Evolutionary conservation across 768 basidiomycete species (phyloP).

Genomic region (Podaxis mareebaensis): DNA sequence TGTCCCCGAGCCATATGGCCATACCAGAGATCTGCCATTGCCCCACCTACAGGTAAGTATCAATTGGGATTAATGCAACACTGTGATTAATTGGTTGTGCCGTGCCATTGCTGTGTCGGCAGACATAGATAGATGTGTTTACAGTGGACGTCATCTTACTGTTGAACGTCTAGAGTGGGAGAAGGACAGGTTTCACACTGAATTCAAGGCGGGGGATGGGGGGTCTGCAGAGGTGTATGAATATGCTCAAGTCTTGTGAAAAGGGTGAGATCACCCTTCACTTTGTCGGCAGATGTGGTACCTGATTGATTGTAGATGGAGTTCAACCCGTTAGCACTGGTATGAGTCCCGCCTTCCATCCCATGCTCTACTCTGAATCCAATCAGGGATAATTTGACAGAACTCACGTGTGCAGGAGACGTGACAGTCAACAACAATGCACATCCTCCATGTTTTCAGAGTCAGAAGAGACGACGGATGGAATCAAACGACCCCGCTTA

Average conservation of each 20-base stretch:
- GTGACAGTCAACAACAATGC: constrained; percentile 24
- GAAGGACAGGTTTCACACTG: constrained; percentile 42
- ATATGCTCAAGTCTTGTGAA: constrained; percentile 48
- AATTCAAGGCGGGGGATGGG: constrained; percentile 54
- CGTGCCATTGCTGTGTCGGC: constrained; percentile 5
- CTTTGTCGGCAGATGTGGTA: neutral
- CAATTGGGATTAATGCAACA: neutral
- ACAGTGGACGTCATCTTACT: constrained; percentile 55
- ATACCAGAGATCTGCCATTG: constrained; percentile 32
- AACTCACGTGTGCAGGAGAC: constrained; percentile 38
- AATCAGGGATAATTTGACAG: constrained; percentile 36
- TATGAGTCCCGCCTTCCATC: constrained; percentile 18
- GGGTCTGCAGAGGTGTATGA: constrained; percentile 61
- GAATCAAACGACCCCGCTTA: constrained; percentile 13
- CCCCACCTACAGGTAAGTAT: constrained; percentile 37
- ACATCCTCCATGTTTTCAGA: neutral
- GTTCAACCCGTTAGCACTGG: constrained; percentile 41
- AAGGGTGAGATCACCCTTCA: constrained; percentile 16
- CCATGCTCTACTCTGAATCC: neutral
- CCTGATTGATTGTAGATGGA: constrained; percentile 33
- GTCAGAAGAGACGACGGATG: constrained; percentile 21
- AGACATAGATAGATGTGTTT: constrained; percentile 33
- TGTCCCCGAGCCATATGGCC: constrained; percentile 56
- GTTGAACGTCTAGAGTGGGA: constrained; percentile 66
- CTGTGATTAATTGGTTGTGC: neutral